Conservation (phyloP, 352 stramenopile species). For the Phytophthora fragariae region DNA sequence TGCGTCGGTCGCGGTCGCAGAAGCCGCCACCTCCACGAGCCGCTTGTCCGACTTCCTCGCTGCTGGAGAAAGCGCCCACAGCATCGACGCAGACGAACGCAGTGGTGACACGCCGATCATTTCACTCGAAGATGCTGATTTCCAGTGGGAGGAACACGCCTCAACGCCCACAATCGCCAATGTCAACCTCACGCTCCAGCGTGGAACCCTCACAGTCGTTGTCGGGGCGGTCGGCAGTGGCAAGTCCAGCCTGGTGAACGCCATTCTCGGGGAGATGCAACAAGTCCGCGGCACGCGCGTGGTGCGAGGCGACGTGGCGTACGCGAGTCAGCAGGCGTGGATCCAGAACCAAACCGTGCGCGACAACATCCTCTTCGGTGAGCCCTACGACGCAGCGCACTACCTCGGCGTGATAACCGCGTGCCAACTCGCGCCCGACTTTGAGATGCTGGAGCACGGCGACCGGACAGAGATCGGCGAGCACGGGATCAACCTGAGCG, state of each 20-base stretch:
- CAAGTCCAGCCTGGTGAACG: conserved; percentile 62
- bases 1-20: conserved; percentile 48
- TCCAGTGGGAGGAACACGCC: conserved; percentile 18
- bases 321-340: conserved; percentile 55
- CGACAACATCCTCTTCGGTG: conserved; percentile 63
- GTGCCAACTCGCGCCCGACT: conserved; percentile 85
- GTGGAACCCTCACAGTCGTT: conserved; percentile 57
- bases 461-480: conserved; percentile 95
- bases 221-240: conserved; percentile 52
- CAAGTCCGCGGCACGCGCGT: conserved; percentile 19
- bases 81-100: background rate
- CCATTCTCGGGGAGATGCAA: conserved; percentile 58
- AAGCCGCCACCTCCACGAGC: conserved; percentile 44
- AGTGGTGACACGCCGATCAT: background rate
- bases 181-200: conserved; percentile 63
- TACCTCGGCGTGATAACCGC: conserved; percentile 63
- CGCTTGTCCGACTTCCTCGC: conserved; percentile 20
- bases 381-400: conserved; percentile 38
- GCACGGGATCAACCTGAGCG: conserved; percentile 81
- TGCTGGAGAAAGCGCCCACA: conserved; percentile 1
- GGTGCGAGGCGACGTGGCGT: conserved; percentile 42
- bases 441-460: conserved; percentile 74
- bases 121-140: conserved; percentile 21
- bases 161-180: conserved; percentile 5
- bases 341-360: conserved; percentile 53